Evolutionary conservation across 208 protist species (phyloP), one percentile per base, ranked within the genome.

Genomic region (Trypanosoma congolense): DNA sequence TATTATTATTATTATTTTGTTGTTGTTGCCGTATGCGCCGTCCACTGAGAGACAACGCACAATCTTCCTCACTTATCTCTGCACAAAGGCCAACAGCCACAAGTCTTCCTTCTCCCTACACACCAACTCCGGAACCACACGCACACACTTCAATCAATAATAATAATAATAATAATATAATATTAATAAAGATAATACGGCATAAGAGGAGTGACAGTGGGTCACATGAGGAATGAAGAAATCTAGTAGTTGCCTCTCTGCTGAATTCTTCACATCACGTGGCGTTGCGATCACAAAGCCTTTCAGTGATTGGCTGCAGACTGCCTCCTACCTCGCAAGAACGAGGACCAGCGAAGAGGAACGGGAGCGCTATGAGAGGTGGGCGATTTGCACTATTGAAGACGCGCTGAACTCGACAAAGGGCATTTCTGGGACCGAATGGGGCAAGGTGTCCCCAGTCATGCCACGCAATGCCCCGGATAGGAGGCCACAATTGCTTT

Each of bases 291-390:
- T 86, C 19, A 62, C 61, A 9, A 67, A 71, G 18, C 64, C 79
- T 12, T 64, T 90, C 18, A 42, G 69, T 6, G 73, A 83, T 42
- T 93, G 86, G 82, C 56, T 93, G 16, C 77, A 70, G 9, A 56
- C 76, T 5, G 86, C 79, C 3, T 69, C 70, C 0, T 88, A 83
- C 42, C 8, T 90, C 4, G 68, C 80, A 1, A 71, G 74, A 28
- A 73, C 77, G 14, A 65, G 80, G 46, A 30, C 51, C 18, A 69
- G 49, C 21, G 65, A 56, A 10, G 68, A 44, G 10, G 77, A 79
- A 35, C 61, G 62, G 22, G 50, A 65, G 31, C 66, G 66, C 18
- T 93, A 93, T 49, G 79, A 85, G 44, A 33, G 63, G 4, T 93
- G 86, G 82, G 86, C 70, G 0, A 30, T 93, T 31, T 47, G 58